Percentiles rank a stretch among this genome's conserved stretches.
Evolutionary conservation across 2,329 filamentous ascomycete genomes (phyloP).

Genomic region (Fusarium sacchari): DNA sequence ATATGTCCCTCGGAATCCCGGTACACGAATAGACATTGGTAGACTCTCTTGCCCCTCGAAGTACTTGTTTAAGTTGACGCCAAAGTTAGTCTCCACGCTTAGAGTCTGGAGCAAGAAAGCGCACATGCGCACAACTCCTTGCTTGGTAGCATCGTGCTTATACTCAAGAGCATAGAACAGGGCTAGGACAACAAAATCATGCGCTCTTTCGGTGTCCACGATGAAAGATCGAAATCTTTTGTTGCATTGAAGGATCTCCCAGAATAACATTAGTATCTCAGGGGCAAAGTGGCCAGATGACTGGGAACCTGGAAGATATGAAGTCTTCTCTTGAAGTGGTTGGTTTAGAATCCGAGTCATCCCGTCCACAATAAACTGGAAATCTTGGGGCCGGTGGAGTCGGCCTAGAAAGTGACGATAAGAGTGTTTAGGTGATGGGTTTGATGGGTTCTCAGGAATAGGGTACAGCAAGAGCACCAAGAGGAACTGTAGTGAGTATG

Average conservation of each 20-base stretch:
- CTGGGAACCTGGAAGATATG: slow-evolving; percentile 88
- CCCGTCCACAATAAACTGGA: slow-evolving; percentile 95
- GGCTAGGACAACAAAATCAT: slow-evolving; percentile 91
- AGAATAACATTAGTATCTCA: slow-evolving; percentile 96
- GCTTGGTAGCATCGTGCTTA: slow-evolving; percentile 84
- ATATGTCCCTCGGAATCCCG: slow-evolving; percentile 88
- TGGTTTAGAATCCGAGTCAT: slow-evolving; percentile 94
- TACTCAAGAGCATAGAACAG: slow-evolving; percentile 94
- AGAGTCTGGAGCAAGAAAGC: slow-evolving; percentile 96
- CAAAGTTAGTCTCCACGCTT: slow-evolving; percentile 92
- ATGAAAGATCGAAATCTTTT: slow-evolving; percentile 97
- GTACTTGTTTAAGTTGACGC: slow-evolving; percentile 85
- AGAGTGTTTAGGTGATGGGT: slow-evolving; percentile 81
- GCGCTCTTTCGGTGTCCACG: slow-evolving; percentile 91
- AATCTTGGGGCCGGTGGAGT: slow-evolving; percentile 92
- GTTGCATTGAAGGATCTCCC: slow-evolving; percentile 97
- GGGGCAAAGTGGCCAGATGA: slow-evolving; percentile 86
- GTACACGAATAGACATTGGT: slow-evolving; percentile 81
- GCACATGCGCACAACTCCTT: slow-evolving; percentile 95
- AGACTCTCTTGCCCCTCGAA: slow-evolving; percentile 92
- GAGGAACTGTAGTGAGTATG: slow-evolving; percentile 91
- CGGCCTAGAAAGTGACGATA: slow-evolving; percentile 93
- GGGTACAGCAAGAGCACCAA: slow-evolving; percentile 87
- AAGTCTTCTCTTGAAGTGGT: slow-evolving; percentile 86
- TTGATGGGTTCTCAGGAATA: slow-evolving; percentile 78